Evolutionary conservation across 441 rosid genomes (phyloP).

Genomic region (Pelargonium australe): DNA sequence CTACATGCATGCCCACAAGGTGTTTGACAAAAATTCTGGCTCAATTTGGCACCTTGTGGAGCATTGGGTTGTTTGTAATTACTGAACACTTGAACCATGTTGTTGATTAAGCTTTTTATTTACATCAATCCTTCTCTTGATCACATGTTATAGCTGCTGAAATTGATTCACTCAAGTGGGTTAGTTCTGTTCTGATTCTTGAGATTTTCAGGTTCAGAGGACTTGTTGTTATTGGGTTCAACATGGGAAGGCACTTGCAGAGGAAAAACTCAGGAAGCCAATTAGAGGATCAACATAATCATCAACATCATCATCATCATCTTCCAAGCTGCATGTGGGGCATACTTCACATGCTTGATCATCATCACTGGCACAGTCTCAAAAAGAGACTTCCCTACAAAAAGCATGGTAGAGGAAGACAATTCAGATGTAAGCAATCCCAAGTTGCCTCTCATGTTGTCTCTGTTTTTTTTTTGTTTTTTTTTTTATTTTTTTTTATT

Average conservation of each 20-base stretch:
- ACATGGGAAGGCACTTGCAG: constrained; percentile 37
- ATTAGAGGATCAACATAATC: constrained; percentile 29
- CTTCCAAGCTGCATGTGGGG: constrained; percentile 47
- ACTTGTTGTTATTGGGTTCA: no score
- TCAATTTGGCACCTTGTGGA: no score
- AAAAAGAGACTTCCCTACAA: constrained; percentile 29
- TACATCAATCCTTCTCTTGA: no score
- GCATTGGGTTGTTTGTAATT: no score
- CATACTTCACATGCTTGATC: constrained; percentile 49
- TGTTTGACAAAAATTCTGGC: no score
- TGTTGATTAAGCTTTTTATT: no score
- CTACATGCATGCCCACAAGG: no score
- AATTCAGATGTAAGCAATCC: constrained; percentile 31
- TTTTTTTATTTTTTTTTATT: not conserved
- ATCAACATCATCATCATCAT: constrained; percentile 27
- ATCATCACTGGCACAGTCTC: constrained; percentile 37
- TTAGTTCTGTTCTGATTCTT: not conserved
- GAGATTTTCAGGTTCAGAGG: not conserved
- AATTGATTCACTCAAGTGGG: not conserved
- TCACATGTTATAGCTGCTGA: not conserved
- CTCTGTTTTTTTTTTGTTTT: no score
- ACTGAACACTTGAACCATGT: no score
- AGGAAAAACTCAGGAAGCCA: constrained; percentile 26
- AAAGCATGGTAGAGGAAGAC: constrained; percentile 36
- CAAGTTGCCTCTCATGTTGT: no score